Conservation (phyloP, 805 yeast species). For the Kuraishia hungarica region DNA sequence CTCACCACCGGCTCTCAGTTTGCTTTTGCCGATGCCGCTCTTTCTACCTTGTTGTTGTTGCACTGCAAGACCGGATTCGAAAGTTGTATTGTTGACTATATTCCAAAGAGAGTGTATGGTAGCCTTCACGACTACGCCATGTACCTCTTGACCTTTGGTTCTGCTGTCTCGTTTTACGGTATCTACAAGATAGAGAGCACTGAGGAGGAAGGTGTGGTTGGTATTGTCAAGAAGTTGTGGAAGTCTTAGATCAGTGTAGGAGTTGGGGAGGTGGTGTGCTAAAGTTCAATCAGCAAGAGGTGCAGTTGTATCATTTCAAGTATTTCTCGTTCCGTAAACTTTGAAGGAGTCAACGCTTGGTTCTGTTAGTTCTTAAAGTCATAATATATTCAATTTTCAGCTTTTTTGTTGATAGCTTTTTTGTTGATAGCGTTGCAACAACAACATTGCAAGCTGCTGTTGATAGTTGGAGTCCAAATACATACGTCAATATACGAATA, state of each 20-base stretch:
- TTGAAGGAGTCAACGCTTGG: neutral
- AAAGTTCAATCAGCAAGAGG: neutral
- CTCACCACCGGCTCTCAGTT: slow-evolving; percentile 45
- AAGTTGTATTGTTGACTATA: slow-evolving; percentile 71
- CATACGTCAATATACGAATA: neutral
- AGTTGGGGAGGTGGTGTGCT: neutral
- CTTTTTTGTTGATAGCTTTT: no score
- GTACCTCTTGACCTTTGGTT: slow-evolving; percentile 53
- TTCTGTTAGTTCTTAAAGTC: neutral
- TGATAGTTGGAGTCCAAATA: neutral
- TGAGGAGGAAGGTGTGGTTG: slow-evolving; percentile 56
- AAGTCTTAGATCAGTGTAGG: slow-evolving; percentile 11
- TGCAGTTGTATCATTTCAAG: neutral
- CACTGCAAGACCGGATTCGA: slow-evolving; percentile 70
- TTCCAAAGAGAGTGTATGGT: slow-evolving; percentile 69
- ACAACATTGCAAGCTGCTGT: neutral
- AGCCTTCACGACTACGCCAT: slow-evolving; percentile 51
- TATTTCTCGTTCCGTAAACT: no score
- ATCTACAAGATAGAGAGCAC: slow-evolving; percentile 55
- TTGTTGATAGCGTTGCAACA: neutral
- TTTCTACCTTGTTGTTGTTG: slow-evolving; percentile 36
- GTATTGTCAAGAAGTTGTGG: slow-evolving; percentile 27
- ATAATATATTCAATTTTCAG: neutral
- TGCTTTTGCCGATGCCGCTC: slow-evolving; percentile 19
- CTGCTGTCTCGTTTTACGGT: slow-evolving; percentile 62